A percentile compares a stretch with the other conserved stretches of the same genome.
These are phyloP conservation scores for Taiwanofungus camphoratus DNA, from an alignment of 1,284 basidiomycete genomes.

Conservation along the genomic window DNA sequence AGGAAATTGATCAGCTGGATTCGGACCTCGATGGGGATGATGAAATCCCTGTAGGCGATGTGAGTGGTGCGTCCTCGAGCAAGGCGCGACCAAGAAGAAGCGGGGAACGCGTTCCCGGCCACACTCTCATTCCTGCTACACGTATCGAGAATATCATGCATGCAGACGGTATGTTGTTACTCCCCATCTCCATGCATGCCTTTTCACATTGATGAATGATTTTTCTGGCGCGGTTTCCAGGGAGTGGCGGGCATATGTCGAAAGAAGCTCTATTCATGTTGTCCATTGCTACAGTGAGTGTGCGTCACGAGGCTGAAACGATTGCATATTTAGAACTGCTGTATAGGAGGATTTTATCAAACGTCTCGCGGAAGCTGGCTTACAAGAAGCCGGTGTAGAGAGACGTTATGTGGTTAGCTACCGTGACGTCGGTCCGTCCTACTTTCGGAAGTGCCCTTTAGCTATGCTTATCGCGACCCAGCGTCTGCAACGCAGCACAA, in stretches of 20 bases:
- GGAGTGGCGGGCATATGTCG: conserved; percentile 51
- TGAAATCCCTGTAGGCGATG: conserved; percentile 25
- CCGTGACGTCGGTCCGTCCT: conserved; percentile 57
- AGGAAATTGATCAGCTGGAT: conserved; percentile 59
- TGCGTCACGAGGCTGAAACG: background rate
- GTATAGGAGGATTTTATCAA: conserved; percentile 74
- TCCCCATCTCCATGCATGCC: background rate
- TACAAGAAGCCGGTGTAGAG: conserved; percentile 47
- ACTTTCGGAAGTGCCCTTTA: conserved; percentile 6
- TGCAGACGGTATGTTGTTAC: conserved; percentile 49
- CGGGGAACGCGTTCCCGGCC: conserved; percentile 52
- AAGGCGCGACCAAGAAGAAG: conserved; percentile 29
- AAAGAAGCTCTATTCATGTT: conserved; percentile 69
- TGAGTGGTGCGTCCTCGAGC: conserved; percentile 14
- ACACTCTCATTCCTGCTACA: conserved; percentile 52
- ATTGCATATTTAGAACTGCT: conserved; percentile 3
- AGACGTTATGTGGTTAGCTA: conserved; percentile 54
- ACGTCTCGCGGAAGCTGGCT: conserved; percentile 53
- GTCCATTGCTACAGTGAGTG: conserved; percentile 61
- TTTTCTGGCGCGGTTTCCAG: conserved; percentile 33
- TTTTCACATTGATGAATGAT: background rate
- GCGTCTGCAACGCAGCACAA: conserved; percentile 53
- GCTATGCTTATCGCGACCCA: conserved; percentile 23
- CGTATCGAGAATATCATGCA: conserved; percentile 67
- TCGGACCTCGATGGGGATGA: conserved; percentile 47